phyloP scores from a whole-genome alignment of 1,284 basidiomycete genomes.

The Chalciporus piperatoides region DNA sequence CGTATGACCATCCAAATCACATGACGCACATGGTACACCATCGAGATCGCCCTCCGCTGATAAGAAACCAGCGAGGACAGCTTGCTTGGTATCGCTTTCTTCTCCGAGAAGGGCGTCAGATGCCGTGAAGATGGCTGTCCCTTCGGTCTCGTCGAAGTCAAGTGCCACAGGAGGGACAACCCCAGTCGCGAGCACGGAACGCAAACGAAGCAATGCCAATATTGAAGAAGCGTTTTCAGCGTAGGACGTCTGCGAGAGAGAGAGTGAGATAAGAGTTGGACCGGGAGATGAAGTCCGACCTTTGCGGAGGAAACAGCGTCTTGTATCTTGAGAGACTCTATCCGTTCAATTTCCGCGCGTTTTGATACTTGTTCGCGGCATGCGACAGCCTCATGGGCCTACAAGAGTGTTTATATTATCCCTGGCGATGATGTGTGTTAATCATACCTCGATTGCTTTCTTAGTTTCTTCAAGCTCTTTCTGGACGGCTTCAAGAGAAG shows the following conservation, averaged over 20 bases:
- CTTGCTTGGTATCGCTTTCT: slow-evolving; percentile 46
- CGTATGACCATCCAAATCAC: background rate
- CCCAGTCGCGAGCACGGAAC: slow-evolving; percentile 50
- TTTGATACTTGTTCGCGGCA: slow-evolving; percentile 52
- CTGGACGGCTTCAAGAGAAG: slow-evolving; percentile 68
- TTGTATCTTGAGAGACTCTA: slow-evolving; percentile 50
- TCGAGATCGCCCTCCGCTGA: slow-evolving; percentile 53
- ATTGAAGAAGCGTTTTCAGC: slow-evolving; percentile 46
- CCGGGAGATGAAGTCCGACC: slow-evolving; percentile 37
- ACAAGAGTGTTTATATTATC: slow-evolving; percentile 2
- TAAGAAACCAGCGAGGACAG: slow-evolving; percentile 52
- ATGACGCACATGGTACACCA: slow-evolving; percentile 54
- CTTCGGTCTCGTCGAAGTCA: slow-evolving; percentile 49
- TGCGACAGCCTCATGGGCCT: slow-evolving; percentile 65
- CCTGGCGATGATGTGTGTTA: background rate
- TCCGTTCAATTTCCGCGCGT: slow-evolving; percentile 50
- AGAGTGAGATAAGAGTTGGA: background rate
- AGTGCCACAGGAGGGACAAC: slow-evolving; percentile 43
- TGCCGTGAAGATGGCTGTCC: slow-evolving; percentile 48
- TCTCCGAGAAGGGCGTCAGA: slow-evolving; percentile 53
- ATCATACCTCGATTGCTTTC: slow-evolving; percentile 70
- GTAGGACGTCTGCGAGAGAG: slow-evolving; percentile 14
- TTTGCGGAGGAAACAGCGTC: slow-evolving; percentile 57
- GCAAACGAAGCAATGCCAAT: slow-evolving; percentile 63
- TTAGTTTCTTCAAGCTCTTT: slow-evolving; percentile 81